Evolutionary conservation across 1,284 basidiomycete species (phyloP), one percentile per base, ranked within the genome.

Genomic region (Puccinia coronata): DNA sequence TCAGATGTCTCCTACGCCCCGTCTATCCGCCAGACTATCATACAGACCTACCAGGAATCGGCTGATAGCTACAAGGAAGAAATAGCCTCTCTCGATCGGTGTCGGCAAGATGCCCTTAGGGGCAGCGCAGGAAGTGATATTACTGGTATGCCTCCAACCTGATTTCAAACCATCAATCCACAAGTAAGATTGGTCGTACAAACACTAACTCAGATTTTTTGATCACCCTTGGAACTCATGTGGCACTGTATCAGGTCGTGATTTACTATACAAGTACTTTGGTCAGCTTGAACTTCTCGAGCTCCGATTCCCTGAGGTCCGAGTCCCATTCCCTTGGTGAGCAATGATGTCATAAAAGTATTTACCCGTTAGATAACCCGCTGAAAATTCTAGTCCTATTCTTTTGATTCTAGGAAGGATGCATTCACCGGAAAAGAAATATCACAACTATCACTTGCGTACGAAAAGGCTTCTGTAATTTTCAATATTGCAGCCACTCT

Each of bases 221-320:
- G n/a, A n/a, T n/a, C n/a, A n/a, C n/a, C n/a, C n/a, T n/a, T n/a
- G n/a, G n/a, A n/a, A n/a, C n/a, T n/a, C n/a, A n/a, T 51, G 6
- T 72, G n/a, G 25, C 6, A 9, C 47, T 70, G 77, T 69, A 25
- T 79, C 86, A 91, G 95, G 92, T 28, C 90, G 96, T 63, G 97
- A 99, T 87, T 89, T 99, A 34, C 89, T 99, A 69, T 98, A 96
- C 91, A 98, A 97, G 87, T 99, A 99, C 89, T 99, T 99, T 88
- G 96, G 97, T 61, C 96, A 99, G 87, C 92, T 99, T 51, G 97
- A 99, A 86, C 90, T 99, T 41, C 91, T 99, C 53, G 97, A 99
- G 86, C 90, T 99, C 73, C 91, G 97, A 41, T 99, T 99, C 87
- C 91, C 96, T 9, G 97, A 99, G 86, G 93, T 99, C 82, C 91